Conservation (phyloP, 1,139 yeast species). For the Insectozyma bohioensis region DNA sequence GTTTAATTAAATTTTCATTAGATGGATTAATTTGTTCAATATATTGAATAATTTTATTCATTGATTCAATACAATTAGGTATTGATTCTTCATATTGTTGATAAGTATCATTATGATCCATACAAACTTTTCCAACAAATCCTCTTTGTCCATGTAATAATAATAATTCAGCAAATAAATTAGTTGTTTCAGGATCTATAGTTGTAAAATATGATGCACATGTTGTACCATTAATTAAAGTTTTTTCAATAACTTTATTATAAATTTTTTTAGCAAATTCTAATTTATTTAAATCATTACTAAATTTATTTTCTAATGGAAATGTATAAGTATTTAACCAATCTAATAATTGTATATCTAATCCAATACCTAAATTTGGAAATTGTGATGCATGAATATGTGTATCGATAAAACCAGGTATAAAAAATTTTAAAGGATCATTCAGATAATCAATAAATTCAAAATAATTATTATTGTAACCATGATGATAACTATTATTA, state of each 20-base stretch:
- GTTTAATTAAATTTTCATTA: conserved; percentile 51
- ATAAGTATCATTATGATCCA: conserved; percentile 61
- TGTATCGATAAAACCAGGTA: conserved; percentile 94
- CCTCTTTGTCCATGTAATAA: conserved; percentile 77
- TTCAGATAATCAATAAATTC: conserved; percentile 29
- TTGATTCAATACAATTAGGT: conserved; percentile 59
- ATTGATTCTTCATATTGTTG: conserved; percentile 68
- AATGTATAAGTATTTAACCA: conserved; percentile 89
- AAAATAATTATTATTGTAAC: conserved; percentile 15
- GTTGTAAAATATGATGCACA: conserved; percentile 92
- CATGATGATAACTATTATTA: conserved; percentile 2
- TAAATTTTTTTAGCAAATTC: conserved; percentile 62
- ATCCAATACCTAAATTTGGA: conserved; percentile 91
- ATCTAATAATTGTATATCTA: conserved; percentile 78
- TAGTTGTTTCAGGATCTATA: conserved; percentile 73
- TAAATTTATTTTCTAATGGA: conserved; percentile 66
- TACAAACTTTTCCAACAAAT: conserved; percentile 91
- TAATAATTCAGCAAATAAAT: conserved; percentile 72
- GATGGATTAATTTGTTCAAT: conserved; percentile 52
- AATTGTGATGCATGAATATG: conserved; percentile 97
- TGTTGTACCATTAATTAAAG: conserved; percentile 81
- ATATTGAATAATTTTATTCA: conserved; percentile 57
- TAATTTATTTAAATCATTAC: conserved; percentile 41
- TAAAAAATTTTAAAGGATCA: conserved; percentile 50
- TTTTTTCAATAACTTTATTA: conserved; percentile 59